Base-by-base conservation (phyloP, 169 alveolate species). In the Plasmodium inui region DNA sequence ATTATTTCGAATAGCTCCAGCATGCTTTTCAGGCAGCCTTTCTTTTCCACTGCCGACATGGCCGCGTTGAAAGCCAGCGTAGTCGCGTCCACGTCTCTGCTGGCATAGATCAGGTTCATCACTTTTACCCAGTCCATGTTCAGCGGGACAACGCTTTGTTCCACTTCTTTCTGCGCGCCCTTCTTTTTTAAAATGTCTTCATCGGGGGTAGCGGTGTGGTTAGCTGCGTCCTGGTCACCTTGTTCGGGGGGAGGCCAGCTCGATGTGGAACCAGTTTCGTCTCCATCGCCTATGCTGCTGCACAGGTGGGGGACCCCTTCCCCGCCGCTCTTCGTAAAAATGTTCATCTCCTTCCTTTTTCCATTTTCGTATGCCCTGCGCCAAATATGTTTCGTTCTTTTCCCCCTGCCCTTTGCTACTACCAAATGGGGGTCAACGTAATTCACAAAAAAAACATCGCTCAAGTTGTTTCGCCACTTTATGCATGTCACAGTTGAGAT, bases 121-220 rank as follows among this genome's bases (percentile, higher is more conserved):
- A 89, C 94, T 61, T 89, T 89, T 57, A 89, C 30, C 94, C 94
- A 89, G 32, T 89, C 90, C 84, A 89, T 89, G 72, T 79, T 89
- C 46, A 89, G 57, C 19, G 94, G 94, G 19, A 81, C 22, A 8
- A 89, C 9, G 55, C 94, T 89, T 61, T 89, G 82, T 37, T 89
- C 94, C 8, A 81, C 82, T 67, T 81, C 91, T 80, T 86, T 86
- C 81, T 57, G 78, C 3, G 28, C 39, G 5, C 74, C 12, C 41
- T 86, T 86, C 46, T 76, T 86, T 32, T 32, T 53, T 44, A 86
- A 86, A 50, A 86, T 86, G 30, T 86, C 85, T 8, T 76, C 93
- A 74, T 44, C 80, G 57, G 19, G 8, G n/a, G 12, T 26, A 53
- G 30, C 19, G 61, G 26, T 28, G 14, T 17, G 22, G 22, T 82